Evolutionary conservation across 768 basidiomycete species (phyloP).

Genomic region (Pleurotus tuoliensis): DNA sequence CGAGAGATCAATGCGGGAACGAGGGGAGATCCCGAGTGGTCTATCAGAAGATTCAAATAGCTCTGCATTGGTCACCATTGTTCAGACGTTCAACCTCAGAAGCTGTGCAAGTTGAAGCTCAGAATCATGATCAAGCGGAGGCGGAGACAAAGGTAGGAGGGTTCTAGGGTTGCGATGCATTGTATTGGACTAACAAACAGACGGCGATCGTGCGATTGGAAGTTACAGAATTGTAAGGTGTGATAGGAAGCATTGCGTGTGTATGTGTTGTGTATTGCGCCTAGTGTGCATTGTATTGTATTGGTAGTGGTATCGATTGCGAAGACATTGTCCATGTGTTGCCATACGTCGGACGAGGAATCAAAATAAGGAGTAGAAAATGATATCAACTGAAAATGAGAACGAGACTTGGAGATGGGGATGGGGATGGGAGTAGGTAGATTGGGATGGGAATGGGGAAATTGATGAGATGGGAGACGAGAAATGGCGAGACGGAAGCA

Average conservation of each 20-base stretch:
- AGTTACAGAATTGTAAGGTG: not conserved
- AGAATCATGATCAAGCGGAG: too few relatives aligned
- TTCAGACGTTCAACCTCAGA: too few relatives aligned
- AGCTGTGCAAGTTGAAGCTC: too few relatives aligned
- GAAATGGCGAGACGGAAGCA: not conserved
- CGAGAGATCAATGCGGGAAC: too few relatives aligned
- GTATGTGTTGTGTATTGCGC: not conserved
- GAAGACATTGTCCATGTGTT: not conserved
- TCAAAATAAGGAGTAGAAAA: not conserved
- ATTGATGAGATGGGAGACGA: not conserved
- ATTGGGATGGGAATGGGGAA: not conserved
- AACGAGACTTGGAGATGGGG: not conserved
- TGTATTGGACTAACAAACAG: too few relatives aligned
- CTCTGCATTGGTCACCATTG: too few relatives aligned
- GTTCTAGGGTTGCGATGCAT: too few relatives aligned
- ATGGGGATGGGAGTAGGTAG: not conserved
- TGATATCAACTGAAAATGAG: not conserved
- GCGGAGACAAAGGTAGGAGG: too few relatives aligned
- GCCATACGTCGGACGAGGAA: not conserved
- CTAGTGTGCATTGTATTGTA: not conserved
- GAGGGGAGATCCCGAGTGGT: too few relatives aligned
- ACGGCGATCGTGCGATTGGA: not conserved
- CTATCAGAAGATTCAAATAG: too few relatives aligned
- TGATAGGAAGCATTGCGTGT: not conserved
- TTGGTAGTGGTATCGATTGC: not conserved